Evolutionary conservation across 352 stramenopile species (phyloP), one percentile per base, ranked within the genome.

Genomic region (Globisporangium okanoganense): DNA sequence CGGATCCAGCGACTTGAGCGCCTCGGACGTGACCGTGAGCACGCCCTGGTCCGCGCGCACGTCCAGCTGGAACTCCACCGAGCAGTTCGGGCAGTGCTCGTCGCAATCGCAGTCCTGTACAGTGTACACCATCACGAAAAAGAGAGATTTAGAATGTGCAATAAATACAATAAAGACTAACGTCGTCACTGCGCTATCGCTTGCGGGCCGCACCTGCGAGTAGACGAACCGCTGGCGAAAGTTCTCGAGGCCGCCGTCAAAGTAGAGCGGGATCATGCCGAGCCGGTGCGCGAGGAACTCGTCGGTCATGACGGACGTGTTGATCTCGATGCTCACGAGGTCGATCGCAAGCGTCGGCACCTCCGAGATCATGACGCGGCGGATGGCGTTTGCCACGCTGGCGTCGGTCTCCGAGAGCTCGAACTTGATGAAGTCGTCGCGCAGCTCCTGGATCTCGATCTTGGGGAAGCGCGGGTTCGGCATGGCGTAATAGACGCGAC

Each of bases 271-370:
- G 69, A 99, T 98, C 70, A 99, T 90, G 44, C 97, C 97, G 54
- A 99, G 73, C 6, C 97, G 86, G 77, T 99, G 97, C 24, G 96
- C 96, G 65, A 99, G 85, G 70, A 99, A 99, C 80, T 99, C 97
- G 82, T 99, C 97, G 62, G 98, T 98, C 72, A 99, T 89, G 33
- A 98, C 95, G 25, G 90, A 97, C 29, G 95, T 97, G 86, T 99
- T 99, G 62, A 98, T 86, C 72, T 97, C 81, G 72, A 99, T 97
- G 71, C 92, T 97, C 45, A 99, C 97, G n/a, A 99, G 82, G 74
- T 99, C 97, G 72, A 99, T 99, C 16, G 95, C 95, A 54, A 99
- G 73, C n/a, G 96, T 99, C 20, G 97, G 97, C 29, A 99, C 96
- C 74, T 98, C 95, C 9, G 90, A 85, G 75, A 99, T 98, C 90